Percentiles rank a stretch among this genome's conserved stretches.
These are phyloP conservation scores for Kwoniella mangroviensis DNA, from an alignment of 768 basidiomycete species.

Conservation along the genomic window DNA sequence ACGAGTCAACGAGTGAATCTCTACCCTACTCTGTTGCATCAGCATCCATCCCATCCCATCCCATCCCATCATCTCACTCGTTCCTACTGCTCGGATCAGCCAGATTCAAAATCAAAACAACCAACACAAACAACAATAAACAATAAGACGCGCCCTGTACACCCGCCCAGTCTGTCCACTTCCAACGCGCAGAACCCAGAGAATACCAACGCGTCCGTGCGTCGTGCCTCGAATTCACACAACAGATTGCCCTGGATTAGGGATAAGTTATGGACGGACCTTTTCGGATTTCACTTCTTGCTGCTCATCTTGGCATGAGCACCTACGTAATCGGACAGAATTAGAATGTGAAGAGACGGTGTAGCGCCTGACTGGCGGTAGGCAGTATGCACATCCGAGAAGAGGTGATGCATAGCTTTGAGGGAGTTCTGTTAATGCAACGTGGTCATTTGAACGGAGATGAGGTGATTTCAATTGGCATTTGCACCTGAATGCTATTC, in stretches of 20 bases:
- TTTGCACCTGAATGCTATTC: too few relatives aligned
- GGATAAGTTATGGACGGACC: neutral
- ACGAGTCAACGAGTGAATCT: neutral
- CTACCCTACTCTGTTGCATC: neutral
- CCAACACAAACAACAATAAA: slow-evolving; percentile 2
- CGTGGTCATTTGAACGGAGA: neutral
- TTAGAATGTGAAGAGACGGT: neutral
- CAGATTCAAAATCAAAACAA: neutral
- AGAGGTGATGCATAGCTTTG: neutral
- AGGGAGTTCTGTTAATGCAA: neutral
- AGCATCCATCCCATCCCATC: neutral
- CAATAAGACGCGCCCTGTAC: slow-evolving; percentile 2
- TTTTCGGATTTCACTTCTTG: neutral
- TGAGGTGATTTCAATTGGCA: neutral
- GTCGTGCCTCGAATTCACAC: neutral
- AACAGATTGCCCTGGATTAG: neutral
- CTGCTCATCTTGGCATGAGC: neutral
- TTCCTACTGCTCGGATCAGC: too few relatives aligned
- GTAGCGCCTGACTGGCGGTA: neutral
- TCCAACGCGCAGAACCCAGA: neutral
- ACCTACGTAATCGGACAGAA: neutral
- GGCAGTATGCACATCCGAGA: neutral
- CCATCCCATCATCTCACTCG: neutral
- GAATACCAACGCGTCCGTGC: neutral
- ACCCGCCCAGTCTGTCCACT: neutral